Percentiles rank a stretch among this genome's conserved stretches.
Evolutionary conservation across 805 yeast species (phyloP).

Genomic region (Komagataella populi): DNA sequence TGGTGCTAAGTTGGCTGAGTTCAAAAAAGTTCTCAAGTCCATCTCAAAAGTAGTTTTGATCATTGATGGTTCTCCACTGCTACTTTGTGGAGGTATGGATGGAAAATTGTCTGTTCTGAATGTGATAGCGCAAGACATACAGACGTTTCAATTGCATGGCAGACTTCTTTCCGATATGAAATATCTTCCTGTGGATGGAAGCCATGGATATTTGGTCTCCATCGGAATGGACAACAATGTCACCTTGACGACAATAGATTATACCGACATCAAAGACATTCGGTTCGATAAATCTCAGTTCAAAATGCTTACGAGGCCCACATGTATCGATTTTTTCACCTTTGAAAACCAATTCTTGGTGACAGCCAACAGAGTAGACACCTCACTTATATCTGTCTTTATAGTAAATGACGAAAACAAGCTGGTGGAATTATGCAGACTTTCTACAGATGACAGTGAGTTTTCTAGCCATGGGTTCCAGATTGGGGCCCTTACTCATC

Average conservation of each 20-base stretch:
- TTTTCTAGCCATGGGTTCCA: slow-evolving; percentile 53
- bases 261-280: slow-evolving; percentile 4
- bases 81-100: slow-evolving; percentile 19
- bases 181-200: slow-evolving; percentile 5
- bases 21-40: background rate
- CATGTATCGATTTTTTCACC: slow-evolving; percentile 28
- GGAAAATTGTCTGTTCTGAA: slow-evolving; percentile 11
- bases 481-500: slow-evolving; percentile 29
- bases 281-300: slow-evolving; percentile 9
- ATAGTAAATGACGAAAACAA: slow-evolving; percentile 7
- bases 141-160: slow-evolving; percentile 14
- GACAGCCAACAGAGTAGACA: slow-evolving; percentile 45
- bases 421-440: slow-evolving; percentile 23
- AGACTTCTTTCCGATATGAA: slow-evolving; percentile 14
- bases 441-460: slow-evolving; percentile 64
- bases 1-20: background rate
- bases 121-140: background rate
- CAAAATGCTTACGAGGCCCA: slow-evolving; percentile 35
- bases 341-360: slow-evolving; percentile 20
- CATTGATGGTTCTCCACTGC: slow-evolving; percentile 8
- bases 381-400: slow-evolving; percentile 40
- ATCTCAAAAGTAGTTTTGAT: slow-evolving; percentile 4
- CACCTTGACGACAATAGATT: slow-evolving; percentile 19
- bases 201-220: slow-evolving; percentile 27
- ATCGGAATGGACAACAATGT: slow-evolving; percentile 47